These are phyloP conservation scores for Colletotrichum zoysiae DNA, from an alignment of 2,329 filamentous ascomycete species.

Conservation along the genomic window DNA sequence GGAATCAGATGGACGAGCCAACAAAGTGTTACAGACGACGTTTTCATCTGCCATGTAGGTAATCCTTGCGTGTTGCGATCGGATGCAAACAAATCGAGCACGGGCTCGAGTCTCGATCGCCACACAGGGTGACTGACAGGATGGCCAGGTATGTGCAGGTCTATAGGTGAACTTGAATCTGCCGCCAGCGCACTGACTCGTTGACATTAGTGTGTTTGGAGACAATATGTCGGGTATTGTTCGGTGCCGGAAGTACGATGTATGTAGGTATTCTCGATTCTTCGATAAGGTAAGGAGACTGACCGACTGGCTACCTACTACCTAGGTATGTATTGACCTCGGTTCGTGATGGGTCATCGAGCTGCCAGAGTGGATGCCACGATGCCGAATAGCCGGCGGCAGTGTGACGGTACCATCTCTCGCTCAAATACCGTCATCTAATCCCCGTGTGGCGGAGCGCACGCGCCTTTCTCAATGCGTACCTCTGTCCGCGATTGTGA, in stretches of 20 bases:
- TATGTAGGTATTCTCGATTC: too few relatives aligned
- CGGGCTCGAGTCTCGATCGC: background rate
- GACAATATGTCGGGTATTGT: background rate
- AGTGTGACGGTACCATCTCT: constrained; percentile 1
- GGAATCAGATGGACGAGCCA: background rate
- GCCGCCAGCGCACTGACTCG: background rate
- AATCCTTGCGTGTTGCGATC: background rate
- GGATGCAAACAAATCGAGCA: background rate
- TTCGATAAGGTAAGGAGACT: background rate
- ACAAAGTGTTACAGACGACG: background rate
- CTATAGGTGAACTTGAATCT: accelerated
- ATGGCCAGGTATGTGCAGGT: too few relatives aligned
- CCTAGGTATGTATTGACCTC: too few relatives aligned
- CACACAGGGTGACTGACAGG: background rate
- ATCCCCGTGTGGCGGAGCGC: constrained; percentile 2
- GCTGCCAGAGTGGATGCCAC: background rate
- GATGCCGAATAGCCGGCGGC: constrained; percentile 12
- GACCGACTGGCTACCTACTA: too few relatives aligned
- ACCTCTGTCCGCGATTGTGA: constrained; percentile 4
- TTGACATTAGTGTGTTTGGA: background rate
- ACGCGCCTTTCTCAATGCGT: constrained; percentile 2
- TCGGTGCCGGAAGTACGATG: background rate
- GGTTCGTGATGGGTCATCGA: background rate
- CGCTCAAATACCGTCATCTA: background rate
- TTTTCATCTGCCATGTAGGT: too few relatives aligned